Evolutionary conservation across 2,329 filamentous ascomycete species (phyloP), one percentile per base, ranked within the genome.

Genomic region (Thyridium curvatum): DNA sequence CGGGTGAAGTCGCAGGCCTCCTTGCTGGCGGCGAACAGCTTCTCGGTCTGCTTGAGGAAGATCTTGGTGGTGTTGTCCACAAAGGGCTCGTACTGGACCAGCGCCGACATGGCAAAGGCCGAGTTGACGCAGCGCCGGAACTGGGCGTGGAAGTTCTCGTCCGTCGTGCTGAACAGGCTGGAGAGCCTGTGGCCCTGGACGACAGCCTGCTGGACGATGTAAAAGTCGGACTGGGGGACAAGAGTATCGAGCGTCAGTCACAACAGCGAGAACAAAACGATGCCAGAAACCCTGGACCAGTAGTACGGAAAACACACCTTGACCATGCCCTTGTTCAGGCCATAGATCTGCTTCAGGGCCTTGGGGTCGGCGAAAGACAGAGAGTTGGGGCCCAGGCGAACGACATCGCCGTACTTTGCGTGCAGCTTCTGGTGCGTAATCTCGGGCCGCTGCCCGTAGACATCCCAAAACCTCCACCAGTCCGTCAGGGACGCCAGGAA

Each of bases 21-120:
- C 2, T 56, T 43, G 17, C 64, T 62, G 16, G 58, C 52, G n/a
- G 66, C 70, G 46, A 70, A 83, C 3, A 81, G 52, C 2, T 66
- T 62, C 45, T 76, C 68, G 0, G 78, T 82, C 54, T 79, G 76
- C 26, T 70, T 59, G 6, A 91, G 71, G 56, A 89, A 91, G 3
- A 86, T 63, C 46, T 77, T 75, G 1, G 83, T 81, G 1, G 83
- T 87, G 47, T 79, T 82, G 54, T 87, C 84, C 31, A 93, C 85
- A 29, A 87, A 81, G 1, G 86, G 84, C 53, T 93, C 86, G 52
- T 89, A 89, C 52, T 85, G 79, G 16, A 89, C 78, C 3, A 91
- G 65, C 0, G 82, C 75, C 9, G 77, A 83, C 85, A 90, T 89
- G 44, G 83, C 74, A 53, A 89, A 91, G 4, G 83, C 84, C 44